These are phyloP conservation scores for Apiospora hydei DNA, from an alignment of 2,329 filamentous ascomycete genomes.

Conservation along the genomic window DNA sequence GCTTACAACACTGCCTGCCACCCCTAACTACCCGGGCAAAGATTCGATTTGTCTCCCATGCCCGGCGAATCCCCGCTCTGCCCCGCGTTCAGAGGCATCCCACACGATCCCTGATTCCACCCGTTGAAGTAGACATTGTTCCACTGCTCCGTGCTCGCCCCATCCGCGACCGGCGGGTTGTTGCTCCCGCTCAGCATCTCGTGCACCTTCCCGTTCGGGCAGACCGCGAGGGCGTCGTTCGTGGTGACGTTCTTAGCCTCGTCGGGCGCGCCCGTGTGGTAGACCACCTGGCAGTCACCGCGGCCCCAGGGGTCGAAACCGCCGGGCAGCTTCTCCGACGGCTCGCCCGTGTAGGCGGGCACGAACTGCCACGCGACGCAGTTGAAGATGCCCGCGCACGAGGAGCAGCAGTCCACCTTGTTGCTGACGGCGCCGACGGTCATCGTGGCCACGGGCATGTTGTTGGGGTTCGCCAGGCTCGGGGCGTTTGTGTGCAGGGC, in stretches of 20 bases:
- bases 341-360: conserved; percentile 33
- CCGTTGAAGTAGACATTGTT: conserved; percentile 40
- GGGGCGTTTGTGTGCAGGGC: conserved; percentile 38
- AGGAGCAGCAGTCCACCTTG: conserved; percentile 41
- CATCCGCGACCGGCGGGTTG: not conserved
- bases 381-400: conserved; percentile 41
- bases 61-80: conserved; percentile 33
- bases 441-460: conserved; percentile 33
- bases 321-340: conserved; percentile 36
- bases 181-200: conserved; percentile 30
- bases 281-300: conserved; percentile 39
- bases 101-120: conserved; percentile 43
- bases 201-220: conserved; percentile 34
- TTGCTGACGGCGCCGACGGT: conserved; percentile 37
- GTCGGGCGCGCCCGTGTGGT: conserved; percentile 35
- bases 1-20: not conserved
- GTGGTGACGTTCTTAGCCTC: conserved; percentile 19
- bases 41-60: conserved; percentile 30
- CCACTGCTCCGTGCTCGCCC: conserved; percentile 32
- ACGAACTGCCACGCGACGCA: conserved; percentile 42
- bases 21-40: conserved; percentile 28
- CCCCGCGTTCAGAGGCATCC: conserved; percentile 33
- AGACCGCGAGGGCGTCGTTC: conserved; percentile 26
- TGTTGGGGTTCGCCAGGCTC: conserved; percentile 28
- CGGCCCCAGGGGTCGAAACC: conserved; percentile 42